Base-by-base conservation (phyloP, 2,329 filamentous ascomycete genomes). In the Cercospora citrullina region DNA sequence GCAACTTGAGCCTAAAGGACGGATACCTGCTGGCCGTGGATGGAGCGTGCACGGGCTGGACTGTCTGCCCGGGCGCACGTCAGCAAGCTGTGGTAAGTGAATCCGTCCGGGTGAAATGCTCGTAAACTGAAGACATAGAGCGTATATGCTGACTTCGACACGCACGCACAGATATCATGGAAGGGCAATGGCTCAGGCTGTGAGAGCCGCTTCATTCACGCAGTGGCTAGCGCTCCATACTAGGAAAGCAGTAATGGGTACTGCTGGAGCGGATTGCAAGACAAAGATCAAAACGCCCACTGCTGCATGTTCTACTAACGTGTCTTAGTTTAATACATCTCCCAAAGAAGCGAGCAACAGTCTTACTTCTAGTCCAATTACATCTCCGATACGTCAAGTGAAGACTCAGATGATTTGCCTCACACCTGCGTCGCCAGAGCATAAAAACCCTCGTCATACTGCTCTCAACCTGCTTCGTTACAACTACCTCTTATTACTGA, bases 21-120 rank as follows among this genome's bases (percentile, higher is more conserved):
- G 80, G 78, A 33, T 81, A 79, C 68, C 63, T 82, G 28, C 53
- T 82, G 42, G 78, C 75, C 1, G 79, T 81, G 23, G 73, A 74
- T 59, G 80, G 77, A 0, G 67, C 77, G 60, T 76, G 63, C 10
- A 73, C 76, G 60, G 80, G 80, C 0, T 82, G 80, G 80, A 80
- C 73, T 55, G 72, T 81, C 48, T 82, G 80, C 64, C 68, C 75
- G 21, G 79, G 77, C 2, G 68, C 72, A 7, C 63, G 79, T 36
- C 73, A 72, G 16, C 69, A 75, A 67, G 69, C 70, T 9, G 78
- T 81, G 59, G 74, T 82, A 70, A 74, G 77, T 75, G 36, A 48
- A n/a, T n/a, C n/a, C n/a, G n/a, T n/a, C n/a, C n/a, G n/a, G n/a
- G n/a, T n/a, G n/a, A n/a, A n/a, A n/a, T 2, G 3, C 12, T n/a